Evolutionary conservation across 2,329 filamentous ascomycete genomes (phyloP).

Genomic region (Aureobasidium sp.): DNA sequence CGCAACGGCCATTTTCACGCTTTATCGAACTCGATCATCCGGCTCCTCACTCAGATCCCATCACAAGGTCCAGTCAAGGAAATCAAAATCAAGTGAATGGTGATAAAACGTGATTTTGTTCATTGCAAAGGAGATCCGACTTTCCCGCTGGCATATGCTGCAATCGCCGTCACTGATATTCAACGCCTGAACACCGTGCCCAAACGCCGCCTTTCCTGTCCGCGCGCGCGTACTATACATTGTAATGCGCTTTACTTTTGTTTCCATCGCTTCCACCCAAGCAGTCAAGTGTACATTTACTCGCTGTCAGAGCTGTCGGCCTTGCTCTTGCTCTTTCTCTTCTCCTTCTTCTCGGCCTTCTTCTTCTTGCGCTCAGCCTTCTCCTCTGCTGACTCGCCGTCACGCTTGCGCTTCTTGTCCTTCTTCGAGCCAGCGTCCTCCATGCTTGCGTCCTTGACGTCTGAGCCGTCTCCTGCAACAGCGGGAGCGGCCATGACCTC

Average conservation of each 20-base stretch:
- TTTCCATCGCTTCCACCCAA: not conserved
- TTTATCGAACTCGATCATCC: not conserved
- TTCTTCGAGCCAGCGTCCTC: constrained; percentile 27
- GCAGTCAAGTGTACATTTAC: constrained; percentile 9
- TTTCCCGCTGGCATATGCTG: constrained; percentile 12
- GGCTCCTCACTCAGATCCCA: not conserved
- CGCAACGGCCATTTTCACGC: not conserved
- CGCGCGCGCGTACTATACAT: constrained; percentile 11
- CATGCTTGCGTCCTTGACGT: constrained; percentile 13
- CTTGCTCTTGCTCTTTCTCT: constrained; percentile 51
- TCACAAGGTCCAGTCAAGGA: not conserved
- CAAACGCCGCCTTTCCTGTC: constrained; percentile 12
- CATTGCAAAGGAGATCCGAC: constrained; percentile 11
- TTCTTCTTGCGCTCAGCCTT: constrained; percentile 47
- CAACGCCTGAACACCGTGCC: constrained; percentile 14
- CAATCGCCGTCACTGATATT: constrained; percentile 12
- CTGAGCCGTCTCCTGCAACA: constrained; percentile 23
- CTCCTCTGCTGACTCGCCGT: constrained; percentile 38
- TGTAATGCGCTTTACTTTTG: constrained; percentile 10
- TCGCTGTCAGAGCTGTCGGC: constrained; percentile 33
- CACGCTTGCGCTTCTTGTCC: constrained; percentile 41
- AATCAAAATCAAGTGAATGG: not conserved
- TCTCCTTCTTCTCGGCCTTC: constrained; percentile 75
- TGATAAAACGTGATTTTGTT: constrained; percentile 12
- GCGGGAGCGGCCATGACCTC: constrained; percentile 32